These are phyloP conservation scores for Sanghuangporus baumii DNA, from an alignment of 1,284 basidiomycete species.

Conservation along the genomic window DNA sequence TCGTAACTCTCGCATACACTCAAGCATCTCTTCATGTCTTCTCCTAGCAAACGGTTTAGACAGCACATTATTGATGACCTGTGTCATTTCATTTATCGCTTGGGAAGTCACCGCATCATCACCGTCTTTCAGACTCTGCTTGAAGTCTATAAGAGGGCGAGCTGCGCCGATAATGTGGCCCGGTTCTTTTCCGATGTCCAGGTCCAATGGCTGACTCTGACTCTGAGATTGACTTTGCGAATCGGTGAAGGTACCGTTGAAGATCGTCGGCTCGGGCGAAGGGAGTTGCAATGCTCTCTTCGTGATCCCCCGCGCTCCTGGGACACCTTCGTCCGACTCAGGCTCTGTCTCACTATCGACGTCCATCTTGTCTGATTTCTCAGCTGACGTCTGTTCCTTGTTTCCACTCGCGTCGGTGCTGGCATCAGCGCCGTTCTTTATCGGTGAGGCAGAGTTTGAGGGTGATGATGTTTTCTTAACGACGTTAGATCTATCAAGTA, in stretches of 20 bases:
- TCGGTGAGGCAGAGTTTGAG: conserved; percentile 21
- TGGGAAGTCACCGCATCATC: conserved; percentile 79
- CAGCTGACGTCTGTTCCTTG: conserved; percentile 16
- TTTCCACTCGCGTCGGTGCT: conserved; percentile 8
- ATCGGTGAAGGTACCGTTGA: conserved; percentile 28
- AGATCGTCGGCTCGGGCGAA: conserved; percentile 21
- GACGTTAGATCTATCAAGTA: conserved; percentile 43
- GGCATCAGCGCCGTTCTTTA: not conserved
- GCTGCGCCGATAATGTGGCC: conserved; percentile 71
- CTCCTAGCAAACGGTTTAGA: conserved; percentile 61
- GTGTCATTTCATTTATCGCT: conserved; percentile 72
- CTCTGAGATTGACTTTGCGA: conserved; percentile 44
- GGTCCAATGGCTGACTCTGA: conserved; percentile 19
- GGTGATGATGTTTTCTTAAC: conserved; percentile 17
- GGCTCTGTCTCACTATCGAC: conserved; percentile 36
- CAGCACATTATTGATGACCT: conserved; percentile 67
- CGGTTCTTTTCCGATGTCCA: conserved; percentile 38
- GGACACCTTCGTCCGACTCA: conserved; percentile 26
- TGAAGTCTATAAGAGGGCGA: conserved; percentile 73
- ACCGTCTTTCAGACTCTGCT: conserved; percentile 58
- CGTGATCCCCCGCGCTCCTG: conserved; percentile 19
- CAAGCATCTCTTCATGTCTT: conserved; percentile 61
- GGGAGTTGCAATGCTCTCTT: conserved; percentile 12
- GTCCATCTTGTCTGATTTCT: conserved; percentile 24
- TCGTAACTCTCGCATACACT: conserved; percentile 67